These are phyloP conservation scores for Penicillium cosmopolitanum DNA, from an alignment of 495 filamentous ascomycete species.

Conservation along the genomic window DNA sequence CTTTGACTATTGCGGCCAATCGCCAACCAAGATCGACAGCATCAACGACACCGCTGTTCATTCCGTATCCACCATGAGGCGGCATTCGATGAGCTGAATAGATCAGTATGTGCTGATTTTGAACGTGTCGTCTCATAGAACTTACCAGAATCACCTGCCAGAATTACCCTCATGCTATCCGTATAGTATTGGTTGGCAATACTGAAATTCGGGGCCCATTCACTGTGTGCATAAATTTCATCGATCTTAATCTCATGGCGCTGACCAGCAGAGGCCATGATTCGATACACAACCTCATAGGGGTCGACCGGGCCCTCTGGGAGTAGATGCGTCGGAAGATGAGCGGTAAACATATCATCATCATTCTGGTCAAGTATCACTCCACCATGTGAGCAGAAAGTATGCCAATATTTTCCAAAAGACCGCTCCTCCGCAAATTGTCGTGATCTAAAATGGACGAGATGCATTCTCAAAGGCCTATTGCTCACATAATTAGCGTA, in stretches of 20 bases:
- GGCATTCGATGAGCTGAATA: slow-evolving; percentile 51
- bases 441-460: slow-evolving; percentile 38
- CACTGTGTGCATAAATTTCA: slow-evolving; percentile 30
- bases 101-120: not conserved
- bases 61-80: slow-evolving; percentile 44
- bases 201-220: slow-evolving; percentile 18
- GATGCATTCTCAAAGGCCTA: slow-evolving; percentile 24
- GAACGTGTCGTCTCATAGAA: not conserved
- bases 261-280: slow-evolving; percentile 25
- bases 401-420: slow-evolving; percentile 36
- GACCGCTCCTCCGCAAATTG: slow-evolving; percentile 23
- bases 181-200: slow-evolving; percentile 7
- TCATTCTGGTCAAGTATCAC: slow-evolving; percentile 36
- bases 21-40: slow-evolving; percentile 35
- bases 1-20: slow-evolving; percentile 30
- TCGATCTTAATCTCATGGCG: slow-evolving; percentile 31
- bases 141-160: slow-evolving; percentile 51
- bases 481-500: not conserved
- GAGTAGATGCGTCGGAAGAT: slow-evolving; percentile 1
- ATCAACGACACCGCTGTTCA: slow-evolving; percentile 40
- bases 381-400: slow-evolving; percentile 22
- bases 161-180: slow-evolving; percentile 37
- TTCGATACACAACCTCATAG: slow-evolving; percentile 22
- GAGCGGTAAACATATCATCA: slow-evolving; percentile 8
- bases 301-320: slow-evolving; percentile 18